A percentile compares a stretch with the other conserved stretches of the same genome.
Evolutionary conservation across 2,329 filamentous ascomycete genomes (phyloP).

Genomic region (Venturiaceae sp.): DNA sequence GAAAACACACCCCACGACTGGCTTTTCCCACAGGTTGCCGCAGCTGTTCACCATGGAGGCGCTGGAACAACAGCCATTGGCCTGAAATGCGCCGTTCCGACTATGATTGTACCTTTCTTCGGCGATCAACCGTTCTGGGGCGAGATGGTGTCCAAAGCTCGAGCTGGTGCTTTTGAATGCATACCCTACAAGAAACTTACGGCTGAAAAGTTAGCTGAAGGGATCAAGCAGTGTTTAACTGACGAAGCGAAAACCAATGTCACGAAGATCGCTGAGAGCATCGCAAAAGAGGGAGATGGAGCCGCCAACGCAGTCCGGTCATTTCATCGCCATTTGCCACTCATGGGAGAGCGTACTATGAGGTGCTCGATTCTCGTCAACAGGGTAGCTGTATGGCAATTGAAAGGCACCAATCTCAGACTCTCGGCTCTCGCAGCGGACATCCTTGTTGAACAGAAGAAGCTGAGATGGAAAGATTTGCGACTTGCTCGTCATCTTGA

Average conservation of each 20-base stretch:
- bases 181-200: constrained; percentile 60
- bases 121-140: constrained; percentile 76
- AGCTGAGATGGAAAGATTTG: constrained; percentile 53
- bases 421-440: constrained; percentile 57
- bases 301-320: constrained; percentile 58
- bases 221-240: constrained; percentile 57
- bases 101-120: constrained; percentile 71
- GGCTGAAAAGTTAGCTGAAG: constrained; percentile 56
- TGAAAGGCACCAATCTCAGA: constrained; percentile 51
- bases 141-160: constrained; percentile 52
- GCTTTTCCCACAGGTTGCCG: constrained; percentile 58
- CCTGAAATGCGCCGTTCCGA: constrained; percentile 60
- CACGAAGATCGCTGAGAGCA: constrained; percentile 48
- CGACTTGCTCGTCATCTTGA: constrained; percentile 37
- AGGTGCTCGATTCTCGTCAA: constrained; percentile 57
- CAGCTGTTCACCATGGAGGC: constrained; percentile 67
- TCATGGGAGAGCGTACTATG: constrained; percentile 38
- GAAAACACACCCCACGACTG: constrained; percentile 70
- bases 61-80: constrained; percentile 69
- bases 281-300: constrained; percentile 56
- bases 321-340: constrained; percentile 52
- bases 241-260: constrained; percentile 50
- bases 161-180: constrained; percentile 52
- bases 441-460: constrained; percentile 50
- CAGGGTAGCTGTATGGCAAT: constrained; percentile 54